Evolutionary conservation across 2,329 filamentous ascomycete genomes (phyloP).

Genomic region (Xylariaceae sp.): DNA sequence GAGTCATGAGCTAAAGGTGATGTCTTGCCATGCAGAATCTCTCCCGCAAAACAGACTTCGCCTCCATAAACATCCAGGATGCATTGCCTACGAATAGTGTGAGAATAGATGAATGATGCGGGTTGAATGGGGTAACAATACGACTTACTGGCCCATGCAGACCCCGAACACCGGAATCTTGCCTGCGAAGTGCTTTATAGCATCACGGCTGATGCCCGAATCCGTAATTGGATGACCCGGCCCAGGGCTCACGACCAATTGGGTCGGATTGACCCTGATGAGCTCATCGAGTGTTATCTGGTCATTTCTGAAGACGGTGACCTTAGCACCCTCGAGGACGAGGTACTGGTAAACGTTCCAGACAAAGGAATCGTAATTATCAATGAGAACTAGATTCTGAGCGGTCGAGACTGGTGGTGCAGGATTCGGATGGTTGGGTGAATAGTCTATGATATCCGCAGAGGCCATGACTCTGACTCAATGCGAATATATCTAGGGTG

Average conservation of each 20-base stretch:
- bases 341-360: conserved; percentile 99
- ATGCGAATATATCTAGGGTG: neutral
- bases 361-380: conserved; percentile 99
- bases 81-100: conserved; percentile 62
- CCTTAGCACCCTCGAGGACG: conserved; percentile 87
- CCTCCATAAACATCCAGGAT: conserved; percentile 94
- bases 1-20: conserved; percentile 83
- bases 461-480: conserved; percentile 38
- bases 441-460: conserved; percentile 66
- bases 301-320: conserved; percentile 89
- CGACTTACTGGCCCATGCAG: conserved; percentile 87
- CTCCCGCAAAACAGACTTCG: conserved; percentile 84
- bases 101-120: conserved; percentile 6
- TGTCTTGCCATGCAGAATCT: conserved; percentile 96
- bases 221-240: conserved; percentile 90
- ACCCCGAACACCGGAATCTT: conserved; percentile 97
- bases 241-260: conserved; percentile 90
- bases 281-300: conserved; percentile 82
- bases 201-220: conserved; percentile 88
- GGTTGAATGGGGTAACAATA: neutral
- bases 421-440: conserved; percentile 76
- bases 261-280: conserved; percentile 78
- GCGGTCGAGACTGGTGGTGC: conserved; percentile 71
- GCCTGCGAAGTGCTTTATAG: conserved; percentile 84
- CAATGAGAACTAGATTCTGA: conserved; percentile 88